Percentiles rank a stretch among this genome's conserved stretches.
Conservation (phyloP, 768 basidiomycete genomes). For the Kwoniella bestiolae region DNA sequence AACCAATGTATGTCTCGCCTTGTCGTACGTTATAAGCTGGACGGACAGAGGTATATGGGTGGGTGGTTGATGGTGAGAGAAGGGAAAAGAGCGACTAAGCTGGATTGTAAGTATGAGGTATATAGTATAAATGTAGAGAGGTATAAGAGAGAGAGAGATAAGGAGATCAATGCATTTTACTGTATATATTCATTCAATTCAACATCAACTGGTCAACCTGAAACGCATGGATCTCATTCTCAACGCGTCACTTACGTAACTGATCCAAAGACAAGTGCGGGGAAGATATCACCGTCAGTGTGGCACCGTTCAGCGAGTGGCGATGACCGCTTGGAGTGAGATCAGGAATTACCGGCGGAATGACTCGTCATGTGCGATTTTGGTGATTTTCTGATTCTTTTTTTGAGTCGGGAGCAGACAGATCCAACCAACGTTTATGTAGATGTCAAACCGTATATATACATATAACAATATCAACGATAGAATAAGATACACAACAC, state of each 20-base stretch:
- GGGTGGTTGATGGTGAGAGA: not conserved
- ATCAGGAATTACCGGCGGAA: not conserved
- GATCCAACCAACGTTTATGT: conserved; percentile 5
- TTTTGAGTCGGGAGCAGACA: not conserved
- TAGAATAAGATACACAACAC: not conserved
- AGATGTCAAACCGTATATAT: conserved; percentile 1
- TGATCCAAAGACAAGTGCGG: not conserved
- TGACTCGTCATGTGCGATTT: not conserved
- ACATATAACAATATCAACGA: not conserved
- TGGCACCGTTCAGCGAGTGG: conserved; percentile 12
- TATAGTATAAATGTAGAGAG: not conserved
- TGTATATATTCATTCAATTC: conserved; percentile 7
- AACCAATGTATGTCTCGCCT: no score
- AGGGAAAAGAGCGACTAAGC: conserved; percentile 10
- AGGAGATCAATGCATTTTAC: conserved; percentile 2
- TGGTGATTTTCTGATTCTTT: not conserved
- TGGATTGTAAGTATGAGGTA: not conserved
- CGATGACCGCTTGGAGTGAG: not conserved
- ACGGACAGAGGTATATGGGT: not conserved
- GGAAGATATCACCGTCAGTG: conserved; percentile 11
- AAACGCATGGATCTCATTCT: conserved; percentile 5
- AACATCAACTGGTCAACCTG: not conserved
- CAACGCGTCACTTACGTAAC: conserved; percentile 15
- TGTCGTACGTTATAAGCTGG: no score
- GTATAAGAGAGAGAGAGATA: conserved; percentile 4